Evolutionary conservation across 2,329 filamentous ascomycete species (phyloP), one percentile per base, ranked within the genome.

Genomic region (Stemphylium lycopersici): DNA sequence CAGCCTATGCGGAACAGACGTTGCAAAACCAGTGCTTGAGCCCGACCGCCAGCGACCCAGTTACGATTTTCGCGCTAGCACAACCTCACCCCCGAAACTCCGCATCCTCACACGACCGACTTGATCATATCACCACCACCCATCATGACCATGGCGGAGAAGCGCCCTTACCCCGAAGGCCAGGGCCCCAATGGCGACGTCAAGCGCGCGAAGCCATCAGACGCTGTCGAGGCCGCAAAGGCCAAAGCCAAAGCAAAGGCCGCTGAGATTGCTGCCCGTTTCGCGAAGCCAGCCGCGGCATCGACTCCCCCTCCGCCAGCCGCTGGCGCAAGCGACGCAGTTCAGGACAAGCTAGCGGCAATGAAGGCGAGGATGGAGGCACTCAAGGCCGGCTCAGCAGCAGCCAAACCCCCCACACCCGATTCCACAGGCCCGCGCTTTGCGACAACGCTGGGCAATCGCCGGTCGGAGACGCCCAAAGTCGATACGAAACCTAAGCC

Each of bases 371-470:
- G 64, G 29, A 65, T 69, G 48, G 71, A 66, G 15, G 71, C 70
- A n/a, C 58, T 73, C 44, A 68, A 63, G 43, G 67, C 61, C 4
- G 91, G 75, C 81, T 85, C 93, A 61, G 91, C 90, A 42, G 88
- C 89, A 78, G 56, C 56, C 45, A 54, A 63, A 57, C 24, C 71
- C 71, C 20, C 76, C 67, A 53, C 58, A 11, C 68, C 62, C 46
- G 78, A 81, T 52, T 71, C 76, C 8, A 77, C 78, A 48, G 79
- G 80, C 44, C 76, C 80, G 0, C 84, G 82, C 62, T 83, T 83
- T 62, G 79, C 81, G 36, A 83, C 81, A 1, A 81, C 80, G 2
- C 79, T 83, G 70, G 83, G 79, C 26, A 85, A 83, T 55, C 79
- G 82, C 52, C 79, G 81, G 55, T 75, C 77, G 4, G 82, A 84